Evolutionary conservation across 441 rosid genomes (phyloP).

Genomic region (Erodium texanum): DNA sequence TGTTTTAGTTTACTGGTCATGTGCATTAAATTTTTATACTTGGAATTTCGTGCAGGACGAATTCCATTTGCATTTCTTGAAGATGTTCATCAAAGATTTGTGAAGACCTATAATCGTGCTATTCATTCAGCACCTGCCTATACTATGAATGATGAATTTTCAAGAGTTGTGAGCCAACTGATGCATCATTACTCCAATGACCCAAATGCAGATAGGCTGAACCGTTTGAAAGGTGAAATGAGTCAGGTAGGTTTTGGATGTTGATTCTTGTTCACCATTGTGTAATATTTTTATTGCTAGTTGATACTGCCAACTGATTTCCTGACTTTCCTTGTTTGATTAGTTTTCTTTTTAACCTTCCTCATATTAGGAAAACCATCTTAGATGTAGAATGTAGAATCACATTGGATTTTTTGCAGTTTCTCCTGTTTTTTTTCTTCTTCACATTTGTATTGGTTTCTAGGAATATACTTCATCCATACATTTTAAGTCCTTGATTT

Average conservation of each 20-base stretch:
- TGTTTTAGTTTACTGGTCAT: neutral
- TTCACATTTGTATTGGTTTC: neutral
- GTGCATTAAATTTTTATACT: neutral
- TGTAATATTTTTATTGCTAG: neutral
- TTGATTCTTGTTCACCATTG: neutral
- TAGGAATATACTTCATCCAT: neutral
- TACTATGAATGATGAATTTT: conserved; percentile 88
- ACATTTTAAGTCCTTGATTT: neutral
- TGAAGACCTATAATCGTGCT: conserved; percentile 65
- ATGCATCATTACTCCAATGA: conserved; percentile 71
- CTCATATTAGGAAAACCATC: neutral
- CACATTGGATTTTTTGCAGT: neutral
- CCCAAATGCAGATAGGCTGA: conserved; percentile 83
- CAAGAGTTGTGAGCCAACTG: conserved; percentile 82
- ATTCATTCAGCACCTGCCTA: conserved; percentile 75
- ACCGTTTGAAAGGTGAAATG: conserved; percentile 86
- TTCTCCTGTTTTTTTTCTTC: neutral
- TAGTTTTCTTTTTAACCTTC: neutral
- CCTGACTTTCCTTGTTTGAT: neutral
- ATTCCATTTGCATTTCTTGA: conserved; percentile 88
- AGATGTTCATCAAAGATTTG: conserved; percentile 89
- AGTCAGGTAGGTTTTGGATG: conserved; percentile 48
- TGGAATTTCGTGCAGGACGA: conserved; percentile 37
- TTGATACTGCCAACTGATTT: neutral
- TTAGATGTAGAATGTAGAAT: neutral